A percentile compares a stretch with the other conserved stretches of the same genome.
These are phyloP conservation scores for Clitoria ternatea DNA, from an alignment of 306 rosid genomes.

Conservation along the genomic window DNA sequence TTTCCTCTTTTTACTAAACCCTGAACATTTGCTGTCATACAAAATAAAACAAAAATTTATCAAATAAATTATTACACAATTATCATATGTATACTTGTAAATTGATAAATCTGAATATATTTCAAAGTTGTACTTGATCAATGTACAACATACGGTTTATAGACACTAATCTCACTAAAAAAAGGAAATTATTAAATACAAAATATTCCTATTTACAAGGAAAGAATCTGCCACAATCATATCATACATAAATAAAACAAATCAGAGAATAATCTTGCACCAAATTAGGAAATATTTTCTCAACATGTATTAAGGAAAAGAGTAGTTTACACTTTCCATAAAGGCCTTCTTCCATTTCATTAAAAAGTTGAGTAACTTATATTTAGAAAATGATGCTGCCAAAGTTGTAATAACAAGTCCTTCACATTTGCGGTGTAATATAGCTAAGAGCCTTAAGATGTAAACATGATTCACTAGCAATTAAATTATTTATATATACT, in stretches of 20 bases:
- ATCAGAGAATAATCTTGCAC: too few species aligned
- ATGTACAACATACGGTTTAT: too few species aligned
- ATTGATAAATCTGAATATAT: too few species aligned
- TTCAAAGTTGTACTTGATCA: too few species aligned
- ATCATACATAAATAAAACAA: too few species aligned
- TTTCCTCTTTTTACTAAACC: constrained; percentile 64
- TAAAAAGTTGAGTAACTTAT: neutral
- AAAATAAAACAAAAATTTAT: constrained; percentile 22
- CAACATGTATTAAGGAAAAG: too few species aligned
- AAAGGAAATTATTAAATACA: too few species aligned
- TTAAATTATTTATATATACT: neutral
- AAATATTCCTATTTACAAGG: too few species aligned
- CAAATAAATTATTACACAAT: neutral
- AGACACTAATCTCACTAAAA: too few species aligned
- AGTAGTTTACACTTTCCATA: neutral
- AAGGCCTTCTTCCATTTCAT: neutral
- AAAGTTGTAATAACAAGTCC: neutral
- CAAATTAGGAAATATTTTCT: too few species aligned
- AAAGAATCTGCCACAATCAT: too few species aligned
- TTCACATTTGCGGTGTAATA: neutral
- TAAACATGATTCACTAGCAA: neutral
- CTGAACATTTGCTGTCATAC: constrained; percentile 58
- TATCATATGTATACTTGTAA: too few species aligned
- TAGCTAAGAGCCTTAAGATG: neutral
- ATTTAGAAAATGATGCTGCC: neutral